Base-by-base conservation (phyloP, 352 stramenopile genomes). In the Globisporangium solare region DNA sequence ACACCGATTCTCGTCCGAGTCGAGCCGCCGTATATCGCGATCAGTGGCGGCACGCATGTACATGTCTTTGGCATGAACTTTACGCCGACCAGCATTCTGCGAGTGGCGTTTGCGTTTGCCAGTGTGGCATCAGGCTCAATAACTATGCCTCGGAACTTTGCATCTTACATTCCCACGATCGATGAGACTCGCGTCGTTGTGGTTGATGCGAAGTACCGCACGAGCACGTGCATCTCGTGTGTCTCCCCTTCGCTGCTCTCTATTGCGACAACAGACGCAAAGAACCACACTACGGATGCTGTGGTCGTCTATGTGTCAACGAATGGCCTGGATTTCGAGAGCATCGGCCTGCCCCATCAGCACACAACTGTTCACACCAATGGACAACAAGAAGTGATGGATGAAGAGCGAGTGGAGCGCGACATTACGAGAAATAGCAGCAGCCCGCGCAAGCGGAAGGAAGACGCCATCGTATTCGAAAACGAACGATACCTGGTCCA, bases 261-360 rank as follows among this genome's bases (percentile, higher is more conserved):
- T 41, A 41, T 76, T 11, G 59, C 66, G 0, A 62, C 47, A 12
- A 60, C 65, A 15, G 24, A 57, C 5, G 20, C 59, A 0, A 54
- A 47, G 24, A 27, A 27, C 24, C 2, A 27, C 24, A 27, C 2
- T 5, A 27, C 24, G 24, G 24, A 27, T 27, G 24, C 5, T 17
- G 66, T 78, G 14, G 72, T 61, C 17, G 13, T 88, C 17, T 81
- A 77, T 47, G 68, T 86, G 0, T 78, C 74, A 1, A 56, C 83
- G 8, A 86, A 88, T 41, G 78, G 78, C 3, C 18, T 66, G 12
- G 78, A 88, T 41, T 88, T 88, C 42, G 75, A 88, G n/a, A 82
- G 78, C 45, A 68, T 88, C 24, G 70, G 70, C 0, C 55, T 88
- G 0, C 73, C 78, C 1, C 72, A 67, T 2, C 58, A 73, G 7